Base-by-base conservation (phyloP, 495 filamentous ascomycete species). In the Penicillium coffeae region DNA sequence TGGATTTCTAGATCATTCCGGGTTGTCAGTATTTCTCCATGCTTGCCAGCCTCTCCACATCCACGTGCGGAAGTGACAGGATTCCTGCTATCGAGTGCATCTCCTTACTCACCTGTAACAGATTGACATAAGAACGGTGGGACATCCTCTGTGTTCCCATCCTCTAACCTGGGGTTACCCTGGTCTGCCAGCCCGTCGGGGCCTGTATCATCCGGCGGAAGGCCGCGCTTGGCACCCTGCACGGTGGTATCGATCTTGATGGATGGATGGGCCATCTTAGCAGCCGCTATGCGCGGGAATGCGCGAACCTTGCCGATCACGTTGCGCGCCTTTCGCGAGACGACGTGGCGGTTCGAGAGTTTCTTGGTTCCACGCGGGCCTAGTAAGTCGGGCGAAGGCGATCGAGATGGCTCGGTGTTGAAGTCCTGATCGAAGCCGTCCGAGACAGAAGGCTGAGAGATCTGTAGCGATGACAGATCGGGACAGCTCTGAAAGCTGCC, bases 401-500 rank as follows among this genome's bases (percentile, higher is more conserved):
- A 59, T 42, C 65, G 69, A 46, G 60, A 63, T 48, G 58, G 56
- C 34, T 64, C 62, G 35, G 62, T 69, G 46, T 51, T 60, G 48
- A 63, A 32, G 44, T 63, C 57, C 34, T 51, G 58, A 38, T 64
- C 64, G 45, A 59, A 47, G 37, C 47, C 59, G 60, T 59, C 52
- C 42, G 56, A 55, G 48, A 52, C 47, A 18, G 62, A 51, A 43
- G 61, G 51, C 20, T 61, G 57, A 54, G 60, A 64, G 55, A 71
- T 74, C 61, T 72, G 70, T 55, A 73, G 62, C 52, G 65, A 59
- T 16, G 72, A 73, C 59, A 75, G 66, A 73, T 75, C 70, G 65
- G 71, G 70, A 72, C 70, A 75, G 72, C 72, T 74, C 62, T 67
- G 59, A 52, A 66, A 73, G 72, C 72, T 74, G 72, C 66, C 69